These are phyloP conservation scores for Grifola frondosa DNA, from an alignment of 1,284 basidiomycete species.

Conservation along the genomic window DNA sequence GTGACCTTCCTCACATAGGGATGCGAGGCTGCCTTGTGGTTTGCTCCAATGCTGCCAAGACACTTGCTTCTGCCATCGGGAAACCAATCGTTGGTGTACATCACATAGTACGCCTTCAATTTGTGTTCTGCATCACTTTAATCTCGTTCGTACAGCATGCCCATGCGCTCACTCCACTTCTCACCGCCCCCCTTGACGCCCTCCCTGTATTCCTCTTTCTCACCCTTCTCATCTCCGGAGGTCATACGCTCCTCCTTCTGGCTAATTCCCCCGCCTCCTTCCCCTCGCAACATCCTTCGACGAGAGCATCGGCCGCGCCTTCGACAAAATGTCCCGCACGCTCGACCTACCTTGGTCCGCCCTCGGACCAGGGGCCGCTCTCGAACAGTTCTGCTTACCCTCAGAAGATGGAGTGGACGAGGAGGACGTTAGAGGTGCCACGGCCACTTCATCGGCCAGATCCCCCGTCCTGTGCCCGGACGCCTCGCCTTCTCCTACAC, in stretches of 20 bases:
- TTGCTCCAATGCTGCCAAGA: constrained; percentile 75
- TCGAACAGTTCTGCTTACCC: constrained; percentile 63
- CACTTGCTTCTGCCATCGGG: constrained; percentile 68
- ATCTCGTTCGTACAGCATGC: constrained; percentile 66
- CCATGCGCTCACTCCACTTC: constrained; percentile 81
- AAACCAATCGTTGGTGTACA: constrained; percentile 88
- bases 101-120: constrained; percentile 71
- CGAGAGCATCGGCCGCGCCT: constrained; percentile 72
- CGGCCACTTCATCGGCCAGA: too few species aligned
- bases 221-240: constrained; percentile 83
- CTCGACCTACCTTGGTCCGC: constrained; percentile 63
- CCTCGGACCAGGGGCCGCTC: constrained; percentile 68
- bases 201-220: constrained; percentile 83
- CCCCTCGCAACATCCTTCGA: constrained; percentile 73
- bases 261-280: constrained; percentile 60
- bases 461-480: constrained; percentile 54
- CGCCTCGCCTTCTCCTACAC: constrained; percentile 74
- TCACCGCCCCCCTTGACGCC: constrained; percentile 55
- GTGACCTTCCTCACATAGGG: constrained; percentile 43
- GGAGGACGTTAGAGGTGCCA: constrained; percentile 22
- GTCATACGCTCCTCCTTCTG: constrained; percentile 84
- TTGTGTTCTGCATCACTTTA: constrained; percentile 3
- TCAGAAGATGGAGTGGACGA: constrained; percentile 27
- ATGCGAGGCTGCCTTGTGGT: constrained; percentile 80
- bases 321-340: constrained; percentile 76